phyloP scores from a whole-genome alignment of 2,329 filamentous ascomycete species.

The Exserohilum rostratum region DNA sequence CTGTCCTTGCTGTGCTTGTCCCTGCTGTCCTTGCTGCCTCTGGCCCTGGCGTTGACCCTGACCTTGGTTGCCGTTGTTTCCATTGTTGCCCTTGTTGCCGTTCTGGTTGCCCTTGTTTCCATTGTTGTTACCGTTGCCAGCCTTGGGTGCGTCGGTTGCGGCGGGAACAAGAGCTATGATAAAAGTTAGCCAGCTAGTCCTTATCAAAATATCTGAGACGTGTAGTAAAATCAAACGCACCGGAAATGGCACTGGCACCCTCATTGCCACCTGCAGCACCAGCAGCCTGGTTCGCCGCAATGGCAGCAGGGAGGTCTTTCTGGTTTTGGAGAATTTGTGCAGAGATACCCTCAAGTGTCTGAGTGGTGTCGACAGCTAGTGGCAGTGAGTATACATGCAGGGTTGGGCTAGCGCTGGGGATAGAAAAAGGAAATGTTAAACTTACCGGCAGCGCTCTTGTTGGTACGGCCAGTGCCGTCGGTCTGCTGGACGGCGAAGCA shows the following conservation, averaged over 20 bases:
- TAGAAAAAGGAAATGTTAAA: constrained; percentile 1
- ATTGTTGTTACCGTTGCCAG: constrained; percentile 15
- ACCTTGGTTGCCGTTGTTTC: neutral
- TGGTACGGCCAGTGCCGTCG: constrained; percentile 47
- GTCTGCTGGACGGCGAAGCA: constrained; percentile 65
- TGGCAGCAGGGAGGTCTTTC: constrained; percentile 56
- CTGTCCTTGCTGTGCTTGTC: constrained; percentile 1
- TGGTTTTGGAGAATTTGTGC: constrained; percentile 60
- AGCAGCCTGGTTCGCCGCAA: constrained; percentile 55
- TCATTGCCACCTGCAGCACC: constrained; percentile 48
- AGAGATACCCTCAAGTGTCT: constrained; percentile 54
- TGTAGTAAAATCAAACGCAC: constrained; percentile 34
- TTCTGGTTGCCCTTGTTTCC: constrained; percentile 14
- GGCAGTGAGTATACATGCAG: constrained; percentile 29
- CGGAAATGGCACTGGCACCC: constrained; percentile 50
- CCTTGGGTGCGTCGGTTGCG: constrained; percentile 16
- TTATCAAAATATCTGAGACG: neutral
- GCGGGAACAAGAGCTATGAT: constrained; percentile 23
- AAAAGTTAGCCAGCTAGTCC: constrained; percentile 12
- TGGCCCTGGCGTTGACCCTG: constrained; percentile 1
- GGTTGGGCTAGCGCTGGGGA: constrained; percentile 9
- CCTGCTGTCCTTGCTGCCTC: too few relatives aligned
- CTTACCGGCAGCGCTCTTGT: constrained; percentile 39
- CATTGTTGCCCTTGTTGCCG: constrained; percentile 13
- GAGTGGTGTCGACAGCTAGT: constrained; percentile 54